Percentiles rank a stretch among this genome's conserved stretches.
These are phyloP conservation scores for Cytospora piceae DNA, from an alignment of 2,329 filamentous ascomycete species.

Conservation along the genomic window DNA sequence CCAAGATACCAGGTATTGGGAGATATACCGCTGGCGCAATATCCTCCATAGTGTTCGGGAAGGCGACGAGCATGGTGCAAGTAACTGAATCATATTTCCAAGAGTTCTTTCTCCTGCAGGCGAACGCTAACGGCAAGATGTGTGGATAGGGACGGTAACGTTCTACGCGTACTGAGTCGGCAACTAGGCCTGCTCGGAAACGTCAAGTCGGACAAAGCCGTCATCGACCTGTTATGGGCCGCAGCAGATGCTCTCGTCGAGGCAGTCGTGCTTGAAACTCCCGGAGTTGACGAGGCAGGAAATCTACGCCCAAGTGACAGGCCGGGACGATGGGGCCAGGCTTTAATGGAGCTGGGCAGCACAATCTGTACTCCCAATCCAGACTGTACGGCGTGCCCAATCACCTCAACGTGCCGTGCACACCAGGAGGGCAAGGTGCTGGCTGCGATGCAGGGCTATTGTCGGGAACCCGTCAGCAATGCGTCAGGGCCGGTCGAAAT, in stretches of 20 bases:
- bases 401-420: conserved; percentile 54
- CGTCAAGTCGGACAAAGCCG: conserved; percentile 57
- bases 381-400: conserved; percentile 56
- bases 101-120: not conserved
- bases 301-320: conserved; percentile 47
- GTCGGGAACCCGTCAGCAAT: not conserved
- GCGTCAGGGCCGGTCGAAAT: conserved; percentile 45
- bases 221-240: conserved; percentile 60
- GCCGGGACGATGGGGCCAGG: conserved; percentile 66
- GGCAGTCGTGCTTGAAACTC: conserved; percentile 48
- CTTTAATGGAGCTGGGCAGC: conserved; percentile 67
- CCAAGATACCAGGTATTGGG: conserved; percentile 61
- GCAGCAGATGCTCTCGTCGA: conserved; percentile 60
- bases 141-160: conserved; percentile 57
- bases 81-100: not conserved
- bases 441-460: conserved; percentile 31
- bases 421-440: conserved; percentile 51
- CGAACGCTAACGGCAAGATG: not conserved
- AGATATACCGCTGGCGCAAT: conserved; percentile 67
- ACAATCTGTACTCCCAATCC: conserved; percentile 65
- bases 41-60: conserved; percentile 64
- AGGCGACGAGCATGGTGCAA: conserved; percentile 58
- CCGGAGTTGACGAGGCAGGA: conserved; percentile 27
- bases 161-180: conserved; percentile 62
- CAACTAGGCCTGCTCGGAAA: conserved; percentile 62